These are phyloP conservation scores for Naganishia vaughanmartiniae DNA, from an alignment of 768 basidiomycete genomes.

Conservation along the genomic window DNA sequence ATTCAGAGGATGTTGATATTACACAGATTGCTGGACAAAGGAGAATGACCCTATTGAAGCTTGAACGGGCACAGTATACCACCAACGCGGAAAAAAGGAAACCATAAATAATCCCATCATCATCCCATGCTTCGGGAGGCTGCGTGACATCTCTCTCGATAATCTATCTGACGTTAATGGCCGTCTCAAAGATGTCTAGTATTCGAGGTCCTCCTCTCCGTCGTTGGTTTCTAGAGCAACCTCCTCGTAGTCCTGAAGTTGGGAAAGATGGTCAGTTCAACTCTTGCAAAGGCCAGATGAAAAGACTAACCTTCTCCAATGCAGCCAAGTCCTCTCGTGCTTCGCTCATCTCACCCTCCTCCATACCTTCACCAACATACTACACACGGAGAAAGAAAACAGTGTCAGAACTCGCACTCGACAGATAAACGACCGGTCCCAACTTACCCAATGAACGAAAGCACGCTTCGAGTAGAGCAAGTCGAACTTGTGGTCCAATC, in stretches of 20 bases:
- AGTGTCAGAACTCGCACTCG: background rate
- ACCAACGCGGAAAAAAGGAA: slow-evolving; percentile 2
- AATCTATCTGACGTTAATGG: slow-evolving; percentile 8
- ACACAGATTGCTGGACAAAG: background rate
- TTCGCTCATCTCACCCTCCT: slow-evolving; percentile 98
- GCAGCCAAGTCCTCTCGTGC: slow-evolving; percentile 97
- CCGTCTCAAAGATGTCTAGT: slow-evolving; percentile 38
- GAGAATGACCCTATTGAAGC: slow-evolving; percentile 2
- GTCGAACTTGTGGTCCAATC: slow-evolving; percentile 95
- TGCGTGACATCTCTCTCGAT: slow-evolving; percentile 21
- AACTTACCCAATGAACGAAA: slow-evolving; percentile 55
- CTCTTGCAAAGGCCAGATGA: background rate
- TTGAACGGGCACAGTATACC: slow-evolving; percentile 12
- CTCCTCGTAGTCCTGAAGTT: slow-evolving; percentile 52
- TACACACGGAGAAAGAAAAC: slow-evolving; percentile 55
- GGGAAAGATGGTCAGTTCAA: slow-evolving; percentile 6
- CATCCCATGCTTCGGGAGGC: slow-evolving; percentile 4
- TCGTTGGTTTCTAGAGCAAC: slow-evolving; percentile 54
- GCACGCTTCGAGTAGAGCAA: slow-evolving; percentile 80
- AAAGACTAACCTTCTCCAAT: slow-evolving; percentile 75
- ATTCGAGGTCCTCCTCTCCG: slow-evolving; percentile 53
- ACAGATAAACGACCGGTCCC: background rate
- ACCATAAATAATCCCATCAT: background rate
- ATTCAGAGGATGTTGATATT: slow-evolving; percentile 19
- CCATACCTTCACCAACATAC: slow-evolving; percentile 99